These are phyloP conservation scores for Lactarius psammicola DNA, from an alignment of 768 basidiomycete species.

Conservation along the genomic window DNA sequence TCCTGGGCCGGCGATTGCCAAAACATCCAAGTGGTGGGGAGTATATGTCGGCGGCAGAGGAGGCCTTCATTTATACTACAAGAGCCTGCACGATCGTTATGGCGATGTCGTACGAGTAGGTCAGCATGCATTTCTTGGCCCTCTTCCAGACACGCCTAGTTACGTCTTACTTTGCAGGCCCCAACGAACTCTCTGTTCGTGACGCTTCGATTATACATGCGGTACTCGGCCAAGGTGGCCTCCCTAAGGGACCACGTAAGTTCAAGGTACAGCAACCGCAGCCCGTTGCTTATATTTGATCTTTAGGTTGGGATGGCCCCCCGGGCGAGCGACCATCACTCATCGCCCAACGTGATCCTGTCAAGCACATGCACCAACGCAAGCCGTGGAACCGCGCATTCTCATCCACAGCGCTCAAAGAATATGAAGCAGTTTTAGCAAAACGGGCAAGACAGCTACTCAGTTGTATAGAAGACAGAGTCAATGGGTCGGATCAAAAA, in stretches of 20 bases:
- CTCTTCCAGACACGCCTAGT: not conserved
- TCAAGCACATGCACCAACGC: conserved; percentile 42
- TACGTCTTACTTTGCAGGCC: not conserved
- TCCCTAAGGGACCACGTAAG: conserved; percentile 26
- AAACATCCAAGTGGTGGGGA: conserved; percentile 42
- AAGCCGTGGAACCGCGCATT: conserved; percentile 46
- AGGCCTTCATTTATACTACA: conserved; percentile 35
- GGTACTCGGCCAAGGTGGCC: conserved; percentile 22
- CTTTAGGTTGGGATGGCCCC: conserved; percentile 20
- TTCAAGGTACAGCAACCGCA: not conserved
- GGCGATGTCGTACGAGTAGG: conserved; percentile 43
- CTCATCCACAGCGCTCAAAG: conserved; percentile 42
- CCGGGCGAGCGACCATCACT: conserved; percentile 27
- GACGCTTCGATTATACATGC: conserved; percentile 14
- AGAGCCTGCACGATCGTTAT: conserved; percentile 36
- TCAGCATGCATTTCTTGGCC: conserved; percentile 20
- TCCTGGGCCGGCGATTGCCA: conserved; percentile 48
- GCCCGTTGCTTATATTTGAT: not conserved
- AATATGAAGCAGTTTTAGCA: conserved; percentile 41
- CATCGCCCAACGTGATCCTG: conserved; percentile 38
- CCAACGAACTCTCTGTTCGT: conserved; percentile 18
- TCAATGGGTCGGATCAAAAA: conserved; percentile 6
- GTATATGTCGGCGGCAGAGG: conserved; percentile 40
- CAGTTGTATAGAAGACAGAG: conserved; percentile 27
- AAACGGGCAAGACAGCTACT: conserved; percentile 37